Percentiles rank a stretch among this genome's conserved stretches.
These are phyloP conservation scores for Leccinum cinnamomeum DNA, from an alignment of 1,284 basidiomycete genomes.

Conservation along the genomic window DNA sequence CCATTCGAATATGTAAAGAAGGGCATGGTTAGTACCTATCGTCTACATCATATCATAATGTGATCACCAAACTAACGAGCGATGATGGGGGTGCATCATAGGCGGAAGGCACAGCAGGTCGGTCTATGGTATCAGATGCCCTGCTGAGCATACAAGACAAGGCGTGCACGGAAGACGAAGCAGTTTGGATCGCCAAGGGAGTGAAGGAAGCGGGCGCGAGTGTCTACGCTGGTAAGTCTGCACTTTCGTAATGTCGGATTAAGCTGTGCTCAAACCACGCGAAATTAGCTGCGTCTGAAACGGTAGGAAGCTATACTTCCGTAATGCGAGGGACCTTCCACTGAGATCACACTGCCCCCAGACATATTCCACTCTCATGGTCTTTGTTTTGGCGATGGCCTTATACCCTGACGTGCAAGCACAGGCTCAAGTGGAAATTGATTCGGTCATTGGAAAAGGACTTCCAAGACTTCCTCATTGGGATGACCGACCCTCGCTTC, in stretches of 20 bases:
- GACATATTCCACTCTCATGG: slow-evolving; percentile 46
- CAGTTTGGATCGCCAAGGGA: slow-evolving; percentile 14
- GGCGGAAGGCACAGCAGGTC: slow-evolving; percentile 23
- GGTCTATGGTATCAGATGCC: slow-evolving; percentile 27
- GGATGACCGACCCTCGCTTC: slow-evolving; percentile 39
- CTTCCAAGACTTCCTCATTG: slow-evolving; percentile 38
- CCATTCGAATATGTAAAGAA: slow-evolving; percentile 27
- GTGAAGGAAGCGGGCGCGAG: slow-evolving; percentile 25
- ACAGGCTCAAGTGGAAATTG: slow-evolving; percentile 44
- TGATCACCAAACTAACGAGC: background rate
- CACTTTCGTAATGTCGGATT: background rate
- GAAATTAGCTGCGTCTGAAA: slow-evolving; percentile 22
- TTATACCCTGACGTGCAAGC: slow-evolving; percentile 36
- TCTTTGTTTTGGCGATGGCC: slow-evolving; percentile 51
- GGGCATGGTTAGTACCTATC: slow-evolving; percentile 20
- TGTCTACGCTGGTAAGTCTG: slow-evolving; percentile 19
- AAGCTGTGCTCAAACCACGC: background rate
- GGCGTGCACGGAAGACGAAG: slow-evolving; percentile 10
- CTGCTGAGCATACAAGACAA: slow-evolving; percentile 13
- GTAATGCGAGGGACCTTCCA: slow-evolving; percentile 2
- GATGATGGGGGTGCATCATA: background rate
- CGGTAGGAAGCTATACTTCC: slow-evolving; percentile 16
- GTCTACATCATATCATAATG: background rate
- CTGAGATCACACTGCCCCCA: slow-evolving; percentile 6
- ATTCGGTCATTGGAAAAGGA: slow-evolving; percentile 38